Percentiles rank a stretch among this genome's conserved stretches.
phyloP scores from a whole-genome alignment of 768 basidiomycete genomes.

The Mycena albidolilacea region DNA sequence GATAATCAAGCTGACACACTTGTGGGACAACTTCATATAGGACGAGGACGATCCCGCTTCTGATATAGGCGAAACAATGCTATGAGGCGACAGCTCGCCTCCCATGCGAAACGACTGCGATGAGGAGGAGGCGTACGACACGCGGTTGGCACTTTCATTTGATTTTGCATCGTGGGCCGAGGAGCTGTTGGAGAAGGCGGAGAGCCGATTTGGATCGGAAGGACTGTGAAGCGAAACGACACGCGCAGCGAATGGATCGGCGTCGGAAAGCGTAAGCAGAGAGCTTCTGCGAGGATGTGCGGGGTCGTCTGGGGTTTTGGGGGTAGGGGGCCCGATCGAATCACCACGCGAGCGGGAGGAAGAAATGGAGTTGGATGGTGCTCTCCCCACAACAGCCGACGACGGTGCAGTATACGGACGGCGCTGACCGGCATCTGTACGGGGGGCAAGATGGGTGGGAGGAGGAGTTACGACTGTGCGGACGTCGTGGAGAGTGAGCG shows the following conservation, averaged over 20 bases:
- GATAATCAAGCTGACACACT: constrained; percentile 32
- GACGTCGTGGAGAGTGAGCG: constrained; percentile 65
- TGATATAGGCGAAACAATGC: constrained; percentile 32
- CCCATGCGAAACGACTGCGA: constrained; percentile 63
- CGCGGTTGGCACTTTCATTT: constrained; percentile 60
- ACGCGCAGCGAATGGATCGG: constrained; percentile 74
- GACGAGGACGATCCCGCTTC: constrained; percentile 25
- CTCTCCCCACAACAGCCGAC: constrained; percentile 53
- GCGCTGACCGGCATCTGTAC: constrained; percentile 36
- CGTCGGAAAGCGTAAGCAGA: constrained; percentile 73
- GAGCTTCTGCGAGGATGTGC: constrained; percentile 60
- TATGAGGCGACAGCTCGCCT: constrained; percentile 46
- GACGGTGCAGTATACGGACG: constrained; percentile 42
- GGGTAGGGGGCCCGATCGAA: constrained; percentile 68
- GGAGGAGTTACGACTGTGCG: constrained; percentile 34
- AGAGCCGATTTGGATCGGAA: constrained; percentile 63
- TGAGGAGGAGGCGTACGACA: constrained; percentile 73
- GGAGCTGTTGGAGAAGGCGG: constrained; percentile 64
- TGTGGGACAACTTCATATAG: constrained; percentile 32
- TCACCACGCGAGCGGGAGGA: constrained; percentile 71
- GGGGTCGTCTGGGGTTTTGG: constrained; percentile 59
- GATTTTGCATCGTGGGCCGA: constrained; percentile 62
- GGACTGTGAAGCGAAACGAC: constrained; percentile 59
- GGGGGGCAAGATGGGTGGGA: constrained; percentile 12
- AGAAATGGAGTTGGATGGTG: constrained; percentile 69